These are phyloP conservation scores for Cystobasidium ongulense DNA, from an alignment of 768 basidiomycete species.

Conservation along the genomic window DNA sequence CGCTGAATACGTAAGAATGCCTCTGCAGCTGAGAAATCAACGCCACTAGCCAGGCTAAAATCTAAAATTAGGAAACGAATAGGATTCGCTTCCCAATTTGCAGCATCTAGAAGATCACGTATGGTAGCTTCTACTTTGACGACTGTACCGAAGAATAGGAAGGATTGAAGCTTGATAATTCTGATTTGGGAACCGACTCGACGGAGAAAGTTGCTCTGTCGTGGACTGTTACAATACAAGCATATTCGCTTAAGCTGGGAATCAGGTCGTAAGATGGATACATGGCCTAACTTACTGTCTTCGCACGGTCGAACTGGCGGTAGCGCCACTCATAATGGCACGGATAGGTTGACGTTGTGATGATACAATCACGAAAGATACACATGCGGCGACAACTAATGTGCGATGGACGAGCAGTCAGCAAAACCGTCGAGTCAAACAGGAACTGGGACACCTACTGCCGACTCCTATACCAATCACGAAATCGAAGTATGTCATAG, in stretches of 20 bases:
- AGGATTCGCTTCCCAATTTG: conserved; percentile 63
- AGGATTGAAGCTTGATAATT: conserved; percentile 79
- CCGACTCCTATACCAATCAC: conserved; percentile 88
- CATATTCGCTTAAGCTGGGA: background rate
- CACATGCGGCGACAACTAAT: conserved; percentile 42
- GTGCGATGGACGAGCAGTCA: background rate
- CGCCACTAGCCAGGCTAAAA: conserved; percentile 60
- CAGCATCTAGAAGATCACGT: conserved; percentile 61
- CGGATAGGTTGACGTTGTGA: conserved; percentile 78
- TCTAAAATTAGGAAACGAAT: conserved; percentile 86
- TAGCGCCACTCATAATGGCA: conserved; percentile 51
- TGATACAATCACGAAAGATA: conserved; percentile 96
- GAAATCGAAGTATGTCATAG: conserved; percentile 82
- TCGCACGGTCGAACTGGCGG: background rate
- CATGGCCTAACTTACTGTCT: conserved; percentile 7
- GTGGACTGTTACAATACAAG: conserved; percentile 45
- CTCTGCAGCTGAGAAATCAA: conserved; percentile 91
- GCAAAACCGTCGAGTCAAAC: too few species aligned
- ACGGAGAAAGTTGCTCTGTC: conserved; percentile 81
- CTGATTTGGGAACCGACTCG: conserved; percentile 76
- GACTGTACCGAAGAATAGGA: conserved; percentile 90
- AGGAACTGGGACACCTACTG: conserved; percentile 67
- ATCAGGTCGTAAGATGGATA: background rate
- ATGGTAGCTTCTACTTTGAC: conserved; percentile 79
- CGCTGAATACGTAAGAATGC: conserved; percentile 87